These are phyloP conservation scores for Xylaria palmicola DNA, from an alignment of 495 filamentous ascomycete species.

Conservation along the genomic window DNA sequence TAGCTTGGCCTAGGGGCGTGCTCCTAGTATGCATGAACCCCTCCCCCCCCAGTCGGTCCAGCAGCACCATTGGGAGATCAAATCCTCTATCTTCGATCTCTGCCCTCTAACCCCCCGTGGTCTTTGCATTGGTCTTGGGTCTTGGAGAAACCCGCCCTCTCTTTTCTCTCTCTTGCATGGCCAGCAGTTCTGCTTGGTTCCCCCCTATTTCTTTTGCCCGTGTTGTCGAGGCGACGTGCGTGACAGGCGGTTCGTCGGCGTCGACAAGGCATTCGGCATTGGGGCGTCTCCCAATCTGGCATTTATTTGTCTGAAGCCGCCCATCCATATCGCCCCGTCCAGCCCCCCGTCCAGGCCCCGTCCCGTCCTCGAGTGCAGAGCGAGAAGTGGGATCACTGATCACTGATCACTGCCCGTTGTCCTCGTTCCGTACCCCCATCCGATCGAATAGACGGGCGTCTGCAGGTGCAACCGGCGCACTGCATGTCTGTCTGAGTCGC, in stretches of 20 bases:
- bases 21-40: slow-evolving; percentile 17
- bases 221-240: background rate
- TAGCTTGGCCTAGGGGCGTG: background rate
- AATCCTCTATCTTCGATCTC: slow-evolving; percentile 10
- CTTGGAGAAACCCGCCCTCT: slow-evolving; percentile 6
- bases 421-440: slow-evolving; percentile 29
- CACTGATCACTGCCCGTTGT: background rate
- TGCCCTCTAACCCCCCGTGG: background rate
- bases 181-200: slow-evolving; percentile 17
- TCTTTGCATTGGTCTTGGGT: slow-evolving; percentile 12
- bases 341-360: slow-evolving; percentile 5
- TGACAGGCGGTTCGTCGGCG: background rate
- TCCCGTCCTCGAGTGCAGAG: slow-evolving; percentile 8
- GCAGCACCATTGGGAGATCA: slow-evolving; percentile 1
- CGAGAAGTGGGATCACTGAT: background rate
- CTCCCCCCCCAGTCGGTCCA: slow-evolving; percentile 14
- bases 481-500: slow-evolving; percentile 31
- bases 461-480: slow-evolving; percentile 34
- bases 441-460: slow-evolving; percentile 30
- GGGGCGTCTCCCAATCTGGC: slow-evolving; percentile 9
- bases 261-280: slow-evolving; percentile 6
- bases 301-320: slow-evolving; percentile 10
- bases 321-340: background rate
- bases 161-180: slow-evolving; percentile 13
- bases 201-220: slow-evolving; percentile 9